Evolutionary conservation across 1,284 basidiomycete genomes (phyloP), one percentile per base, ranked within the genome.

Genomic region (Sanghuangporus weigelae): DNA sequence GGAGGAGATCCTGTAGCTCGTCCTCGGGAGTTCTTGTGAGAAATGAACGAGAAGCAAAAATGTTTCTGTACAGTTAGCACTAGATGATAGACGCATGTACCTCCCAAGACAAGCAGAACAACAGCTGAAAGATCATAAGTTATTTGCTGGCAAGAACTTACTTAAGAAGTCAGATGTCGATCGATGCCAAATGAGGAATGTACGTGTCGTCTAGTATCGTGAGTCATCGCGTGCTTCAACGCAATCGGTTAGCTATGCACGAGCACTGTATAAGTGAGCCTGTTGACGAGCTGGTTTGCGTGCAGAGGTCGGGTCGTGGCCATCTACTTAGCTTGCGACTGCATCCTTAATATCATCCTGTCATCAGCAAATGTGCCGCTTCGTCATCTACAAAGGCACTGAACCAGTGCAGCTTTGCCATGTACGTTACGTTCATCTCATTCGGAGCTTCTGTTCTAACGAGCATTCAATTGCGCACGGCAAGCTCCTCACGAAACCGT

Each of bases 371-470:
- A 36, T 94, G 92, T 94, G 92, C 73, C 90, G 92, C 38, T 91
- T 95, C 70, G 89, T 94, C 67, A 91, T 96, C 55, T 95, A 95
- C 82, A 95, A 95, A 75, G 93, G 93, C 70, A 89, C 89, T 12
- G 87, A 90, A 64, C 92, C 93, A 2, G 93, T 95, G 59, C 58
- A 60, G 31, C 58, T 60, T 51, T 60, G 35, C 23, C 93, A 96
- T 81, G 87, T 88, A 68, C 68, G 83, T 73, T 7, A 12, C 59
- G 38, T 31, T 57, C 16, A 16, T 48, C 57, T 51, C 35, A 8
- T 61, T 42, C 44, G 19, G n/a, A 19, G 19, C 31, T 12, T 60
- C 49, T 38, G 11, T 44, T 7, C 8, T 7, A 19, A 19, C 54
- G 10, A 39, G 14, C 54, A 14, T 21, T 58, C 8, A 54, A 36